Evolutionary conservation across 106 monocot species (phyloP).

Genomic region (Dendrobium chrysotoxum): DNA sequence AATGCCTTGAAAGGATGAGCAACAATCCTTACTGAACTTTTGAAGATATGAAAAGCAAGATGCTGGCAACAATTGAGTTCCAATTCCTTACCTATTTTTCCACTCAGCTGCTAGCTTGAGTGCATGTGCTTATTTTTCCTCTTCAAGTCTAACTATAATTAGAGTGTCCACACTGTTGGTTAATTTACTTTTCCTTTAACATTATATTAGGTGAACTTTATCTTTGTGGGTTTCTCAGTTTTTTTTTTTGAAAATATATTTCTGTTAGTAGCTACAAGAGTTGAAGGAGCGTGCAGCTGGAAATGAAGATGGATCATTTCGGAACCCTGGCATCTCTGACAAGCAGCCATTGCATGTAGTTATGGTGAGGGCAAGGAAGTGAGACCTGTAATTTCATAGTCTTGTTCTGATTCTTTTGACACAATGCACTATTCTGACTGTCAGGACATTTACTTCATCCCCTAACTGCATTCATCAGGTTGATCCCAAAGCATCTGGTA

Average conservation of each 20-base stretch:
- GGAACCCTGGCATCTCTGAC: conserved; percentile 84
- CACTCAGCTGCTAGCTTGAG: not conserved
- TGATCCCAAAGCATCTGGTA: conserved; percentile 78
- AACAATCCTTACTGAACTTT: not conserved
- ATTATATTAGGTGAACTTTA: not conserved
- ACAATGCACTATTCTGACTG: not conserved
- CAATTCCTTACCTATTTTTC: not conserved
- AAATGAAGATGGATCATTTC: conserved; percentile 53
- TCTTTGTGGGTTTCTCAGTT: not conserved
- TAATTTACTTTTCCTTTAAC: not conserved
- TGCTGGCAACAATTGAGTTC: not conserved
- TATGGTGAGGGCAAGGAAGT: conserved; percentile 54
- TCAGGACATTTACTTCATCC: conserved; percentile 2
- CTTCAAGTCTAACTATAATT: conserved; percentile 1
- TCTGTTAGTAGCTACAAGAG: conserved; percentile 98
- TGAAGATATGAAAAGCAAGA: not conserved
- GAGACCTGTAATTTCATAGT: not conserved
- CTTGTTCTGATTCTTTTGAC: too few species aligned
- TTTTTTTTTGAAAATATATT: conserved; percentile 23
- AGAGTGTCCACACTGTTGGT: not conserved
- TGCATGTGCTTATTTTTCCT: not conserved
- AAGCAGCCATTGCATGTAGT: conserved; percentile 93
- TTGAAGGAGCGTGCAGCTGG: conserved; percentile 81
- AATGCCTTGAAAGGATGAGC: not conserved
- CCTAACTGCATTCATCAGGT: conserved; percentile 40